phyloP scores from a whole-genome alignment of 139 green algal species.

The Closterium sp. region DNA sequence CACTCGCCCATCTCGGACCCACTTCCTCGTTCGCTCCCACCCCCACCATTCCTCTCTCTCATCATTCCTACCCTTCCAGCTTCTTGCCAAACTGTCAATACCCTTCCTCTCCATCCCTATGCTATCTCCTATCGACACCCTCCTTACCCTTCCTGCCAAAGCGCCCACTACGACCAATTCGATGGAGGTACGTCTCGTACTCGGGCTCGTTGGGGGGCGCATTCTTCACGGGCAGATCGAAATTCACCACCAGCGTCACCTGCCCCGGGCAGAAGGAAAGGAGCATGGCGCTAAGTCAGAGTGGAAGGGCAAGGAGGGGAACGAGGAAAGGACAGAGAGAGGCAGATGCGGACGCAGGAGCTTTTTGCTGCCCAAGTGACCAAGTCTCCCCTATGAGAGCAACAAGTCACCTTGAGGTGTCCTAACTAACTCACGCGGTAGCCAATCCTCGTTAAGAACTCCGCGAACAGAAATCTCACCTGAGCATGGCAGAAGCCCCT shows the following conservation, averaged over 20 bases:
- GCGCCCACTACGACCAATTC: conserved; percentile 89
- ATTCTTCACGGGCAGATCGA: conserved; percentile 79
- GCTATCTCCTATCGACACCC: not conserved
- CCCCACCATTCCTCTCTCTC: too few relatives aligned
- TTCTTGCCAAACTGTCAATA: too few relatives aligned
- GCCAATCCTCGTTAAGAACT: too few relatives aligned
- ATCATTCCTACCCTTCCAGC: too few relatives aligned
- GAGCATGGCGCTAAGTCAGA: not conserved
- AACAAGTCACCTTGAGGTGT: too few relatives aligned
- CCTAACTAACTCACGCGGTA: too few relatives aligned
- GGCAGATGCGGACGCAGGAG: not conserved
- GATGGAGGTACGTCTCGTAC: conserved; percentile 98
- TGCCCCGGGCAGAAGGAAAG: conserved; percentile 43
- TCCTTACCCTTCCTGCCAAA: conserved; percentile 87
- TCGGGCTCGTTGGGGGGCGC: conserved; percentile 73
- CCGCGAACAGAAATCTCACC: too few relatives aligned
- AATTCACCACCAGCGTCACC: conserved; percentile 99
- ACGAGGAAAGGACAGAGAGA: not conserved
- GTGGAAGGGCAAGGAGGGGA: not conserved
- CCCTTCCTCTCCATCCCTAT: too few relatives aligned
- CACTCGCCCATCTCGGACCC: too few relatives aligned
- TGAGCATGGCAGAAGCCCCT: conserved; percentile 95
- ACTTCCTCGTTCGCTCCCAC: too few relatives aligned
- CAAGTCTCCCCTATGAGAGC: not conserved
- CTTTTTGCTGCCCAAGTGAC: not conserved